These are phyloP conservation scores for Stygiomarasmius scandens DNA, from an alignment of 1,284 basidiomycete genomes.

Conservation along the genomic window DNA sequence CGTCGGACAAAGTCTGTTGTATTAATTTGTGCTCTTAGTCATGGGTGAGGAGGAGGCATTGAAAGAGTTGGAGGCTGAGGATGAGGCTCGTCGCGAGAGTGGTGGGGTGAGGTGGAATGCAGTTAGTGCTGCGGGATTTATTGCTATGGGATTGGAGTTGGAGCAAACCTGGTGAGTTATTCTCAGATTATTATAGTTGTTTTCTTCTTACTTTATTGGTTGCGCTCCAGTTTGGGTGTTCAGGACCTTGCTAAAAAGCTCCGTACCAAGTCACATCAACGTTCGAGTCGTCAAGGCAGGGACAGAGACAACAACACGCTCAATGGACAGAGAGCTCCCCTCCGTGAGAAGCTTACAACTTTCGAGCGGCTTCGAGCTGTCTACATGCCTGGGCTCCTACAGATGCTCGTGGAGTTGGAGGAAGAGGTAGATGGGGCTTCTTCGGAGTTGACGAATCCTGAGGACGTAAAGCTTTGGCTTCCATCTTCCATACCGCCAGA, in stretches of 20 bases:
- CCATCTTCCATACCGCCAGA: neutral
- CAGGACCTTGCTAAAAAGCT: neutral
- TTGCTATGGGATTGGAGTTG: neutral
- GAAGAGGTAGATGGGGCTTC: neutral
- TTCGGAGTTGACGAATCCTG: neutral
- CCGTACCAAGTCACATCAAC: neutral
- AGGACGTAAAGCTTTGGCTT: neutral
- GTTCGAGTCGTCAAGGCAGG: neutral
- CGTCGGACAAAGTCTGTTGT: neutral
- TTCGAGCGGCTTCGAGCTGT: neutral
- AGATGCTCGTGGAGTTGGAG: neutral
- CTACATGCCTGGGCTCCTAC: neutral
- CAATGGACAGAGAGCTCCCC: neutral
- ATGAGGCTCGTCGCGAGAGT: neutral
- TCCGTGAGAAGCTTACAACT: neutral
- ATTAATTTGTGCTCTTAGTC: neutral
- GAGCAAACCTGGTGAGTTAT: neutral
- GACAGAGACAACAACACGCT: neutral
- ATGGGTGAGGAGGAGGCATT: neutral
- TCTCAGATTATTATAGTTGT: neutral
- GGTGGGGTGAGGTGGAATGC: neutral
- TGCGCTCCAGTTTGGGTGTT: neutral
- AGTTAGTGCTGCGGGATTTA: neutral
- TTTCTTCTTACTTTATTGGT: neutral
- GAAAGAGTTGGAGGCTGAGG: neutral